Evolutionary conservation across 2,329 filamentous ascomycete species (phyloP), one percentile per base, ranked within the genome.

Genomic region (Colletotrichum orchidophilum): DNA sequence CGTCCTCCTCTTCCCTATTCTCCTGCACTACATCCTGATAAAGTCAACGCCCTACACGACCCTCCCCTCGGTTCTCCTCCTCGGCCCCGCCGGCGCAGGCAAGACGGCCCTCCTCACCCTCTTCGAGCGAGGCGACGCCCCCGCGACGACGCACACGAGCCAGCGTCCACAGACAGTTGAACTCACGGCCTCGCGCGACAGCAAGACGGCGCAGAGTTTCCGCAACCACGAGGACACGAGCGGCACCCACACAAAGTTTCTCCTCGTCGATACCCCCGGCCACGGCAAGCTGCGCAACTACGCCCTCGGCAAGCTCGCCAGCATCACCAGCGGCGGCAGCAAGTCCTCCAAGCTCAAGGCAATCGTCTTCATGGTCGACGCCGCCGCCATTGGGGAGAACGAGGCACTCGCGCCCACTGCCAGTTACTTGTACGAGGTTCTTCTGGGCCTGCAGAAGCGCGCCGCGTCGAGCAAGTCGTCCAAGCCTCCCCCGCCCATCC

Each of bases 91-190:
- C 66, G 93, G 92, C 73, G 88, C 90, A 60, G 96, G 96, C 77
- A 99, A 98, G 85, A 98, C 96, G 0, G 89, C 93, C 9, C 90
- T 98, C 39, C 84, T 95, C n/a, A 95, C 94, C 26, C 87, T 96
- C 75, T 85, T 90, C 76, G 88, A 92, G 82, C 87, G 88, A 75
- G 88, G 88, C 76, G 63, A 75, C 61, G 53, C 55, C 59, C 77
- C 80, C 66, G 78, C 82, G 66, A 77, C 80, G 68, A 91, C 88
- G n/a, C 87, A 89, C 81, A 90, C 88, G 33, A 86, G 87, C 29
- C 88, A 90, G 75, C 74, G 81, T 2, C 74, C 84, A 12, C 83
- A 87, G 63, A 78, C 84, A 15, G 81, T 90, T 79, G 87, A 90
- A 80, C 85, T 91, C 64, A 88, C 86, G 76, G 84, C 87, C 62